Evolutionary conservation across 1,284 basidiomycete species (phyloP).

Genomic region (Moesziomyces globuligerus): DNA sequence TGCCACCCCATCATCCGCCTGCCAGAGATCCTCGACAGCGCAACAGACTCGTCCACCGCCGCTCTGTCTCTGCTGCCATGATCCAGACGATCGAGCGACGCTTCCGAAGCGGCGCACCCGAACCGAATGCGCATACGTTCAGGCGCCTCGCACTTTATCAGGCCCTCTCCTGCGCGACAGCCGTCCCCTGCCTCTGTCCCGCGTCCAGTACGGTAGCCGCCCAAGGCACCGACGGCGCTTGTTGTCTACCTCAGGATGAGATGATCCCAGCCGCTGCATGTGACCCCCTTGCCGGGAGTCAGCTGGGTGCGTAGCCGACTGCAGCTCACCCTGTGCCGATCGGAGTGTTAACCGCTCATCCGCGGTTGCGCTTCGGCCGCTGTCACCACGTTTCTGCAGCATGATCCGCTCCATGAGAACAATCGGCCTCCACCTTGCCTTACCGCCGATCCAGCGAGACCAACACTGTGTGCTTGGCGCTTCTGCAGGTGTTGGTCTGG

Average conservation of each 20-base stretch:
- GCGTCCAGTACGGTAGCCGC: background rate
- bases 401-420: background rate
- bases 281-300: background rate
- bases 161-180: background rate
- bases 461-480: background rate
- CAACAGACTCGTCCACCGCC: slow-evolving; percentile 4
- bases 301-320: background rate
- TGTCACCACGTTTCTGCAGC: too few relatives aligned
- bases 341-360: background rate
- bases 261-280: background rate
- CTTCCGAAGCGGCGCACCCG: background rate
- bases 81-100: background rate
- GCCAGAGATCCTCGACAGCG: background rate
- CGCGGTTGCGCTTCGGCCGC: background rate
- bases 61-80: too few relatives aligned
- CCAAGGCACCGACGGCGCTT: too few relatives aligned
- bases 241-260: background rate
- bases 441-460: background rate
- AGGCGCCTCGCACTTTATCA: background rate
- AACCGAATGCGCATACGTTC: background rate
- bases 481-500: background rate
- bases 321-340: background rate
- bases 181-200: background rate
- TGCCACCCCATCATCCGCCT: too few relatives aligned
- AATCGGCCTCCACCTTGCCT: background rate